These are phyloP conservation scores for Arthonia radiata DNA, from an alignment of 495 filamentous ascomycete genomes.

Conservation along the genomic window DNA sequence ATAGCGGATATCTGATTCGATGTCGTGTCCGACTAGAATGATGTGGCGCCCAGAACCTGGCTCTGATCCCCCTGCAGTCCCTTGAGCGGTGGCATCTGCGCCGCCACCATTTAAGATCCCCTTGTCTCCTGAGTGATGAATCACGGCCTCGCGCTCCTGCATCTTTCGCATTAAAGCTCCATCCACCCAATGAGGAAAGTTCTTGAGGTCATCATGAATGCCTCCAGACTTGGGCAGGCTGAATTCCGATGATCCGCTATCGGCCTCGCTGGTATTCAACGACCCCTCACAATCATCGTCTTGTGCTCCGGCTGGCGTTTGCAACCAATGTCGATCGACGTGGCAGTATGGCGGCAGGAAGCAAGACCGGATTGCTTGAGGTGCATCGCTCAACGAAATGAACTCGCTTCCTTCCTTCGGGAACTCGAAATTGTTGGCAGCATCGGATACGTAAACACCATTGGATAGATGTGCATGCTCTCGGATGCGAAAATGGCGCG, in stretches of 20 bases:
- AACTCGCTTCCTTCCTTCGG: constrained; percentile 25
- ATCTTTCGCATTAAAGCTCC: neutral
- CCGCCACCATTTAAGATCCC: neutral
- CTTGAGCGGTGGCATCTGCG: constrained; percentile 1
- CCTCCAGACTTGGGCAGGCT: constrained; percentile 1
- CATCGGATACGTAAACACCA: constrained; percentile 35
- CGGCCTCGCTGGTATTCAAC: too few relatives aligned
- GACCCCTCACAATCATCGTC: too few relatives aligned
- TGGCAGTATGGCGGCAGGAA: constrained; percentile 27
- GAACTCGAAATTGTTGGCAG: constrained; percentile 52
- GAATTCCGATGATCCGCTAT: too few relatives aligned
- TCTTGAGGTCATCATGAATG: constrained; percentile 2
- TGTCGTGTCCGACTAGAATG: constrained; percentile 57
- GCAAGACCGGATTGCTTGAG: constrained; percentile 17
- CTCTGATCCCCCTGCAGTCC: neutral
- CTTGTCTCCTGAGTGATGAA: constrained; percentile 2
- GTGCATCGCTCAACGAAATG: constrained; percentile 14
- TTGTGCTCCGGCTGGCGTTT: constrained; percentile 6
- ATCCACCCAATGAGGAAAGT: neutral
- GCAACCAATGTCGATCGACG: too few relatives aligned
- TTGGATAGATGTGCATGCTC: constrained; percentile 46
- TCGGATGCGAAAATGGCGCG: constrained; percentile 48
- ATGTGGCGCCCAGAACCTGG: constrained; percentile 28
- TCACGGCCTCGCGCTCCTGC: neutral
- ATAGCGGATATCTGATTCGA: constrained; percentile 38